These are phyloP conservation scores for Phytophthora syringae DNA, from an alignment of 352 stramenopile species.

Conservation along the genomic window DNA sequence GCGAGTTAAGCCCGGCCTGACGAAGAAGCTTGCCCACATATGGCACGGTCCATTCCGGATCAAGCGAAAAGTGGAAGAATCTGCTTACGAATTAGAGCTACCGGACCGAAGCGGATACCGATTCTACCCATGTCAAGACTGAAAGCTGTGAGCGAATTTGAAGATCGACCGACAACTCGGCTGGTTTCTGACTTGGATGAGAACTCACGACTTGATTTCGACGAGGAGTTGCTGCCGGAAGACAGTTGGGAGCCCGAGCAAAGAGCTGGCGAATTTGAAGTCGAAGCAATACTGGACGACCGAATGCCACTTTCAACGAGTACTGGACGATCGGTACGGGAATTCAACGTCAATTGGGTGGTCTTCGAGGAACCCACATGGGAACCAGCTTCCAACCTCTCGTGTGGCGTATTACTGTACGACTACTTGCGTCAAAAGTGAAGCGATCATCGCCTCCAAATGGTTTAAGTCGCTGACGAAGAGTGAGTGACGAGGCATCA, in stretches of 20 bases:
- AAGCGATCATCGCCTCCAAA: not conserved
- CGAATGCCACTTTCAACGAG: conserved; percentile 4
- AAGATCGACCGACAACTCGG: too few species aligned
- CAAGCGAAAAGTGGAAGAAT: too few species aligned
- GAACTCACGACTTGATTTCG: not conserved
- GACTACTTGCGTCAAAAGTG: not conserved
- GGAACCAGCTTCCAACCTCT: conserved; percentile 1
- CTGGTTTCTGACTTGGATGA: too few species aligned
- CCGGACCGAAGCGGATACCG: too few species aligned
- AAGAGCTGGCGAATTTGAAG: not conserved
- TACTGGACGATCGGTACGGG: not conserved
- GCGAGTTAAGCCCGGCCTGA: too few species aligned
- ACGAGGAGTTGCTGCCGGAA: not conserved
- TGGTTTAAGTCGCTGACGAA: conserved; percentile 19
- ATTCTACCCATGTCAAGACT: too few species aligned
- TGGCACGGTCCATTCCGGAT: too few species aligned
- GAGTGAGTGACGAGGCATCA: not conserved
- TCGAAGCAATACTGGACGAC: not conserved
- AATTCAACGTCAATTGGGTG: conserved; percentile 13
- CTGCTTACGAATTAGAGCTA: too few species aligned
- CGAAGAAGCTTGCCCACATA: too few species aligned
- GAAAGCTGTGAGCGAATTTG: too few species aligned
- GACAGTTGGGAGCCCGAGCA: too few species aligned
- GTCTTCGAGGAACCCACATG: conserved; percentile 9
- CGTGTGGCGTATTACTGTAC: conserved; percentile 5